Evolutionary conservation across 495 filamentous ascomycete species (phyloP), one percentile per base, ranked within the genome.

Genomic region (Parathielavia hyrcaniae): DNA sequence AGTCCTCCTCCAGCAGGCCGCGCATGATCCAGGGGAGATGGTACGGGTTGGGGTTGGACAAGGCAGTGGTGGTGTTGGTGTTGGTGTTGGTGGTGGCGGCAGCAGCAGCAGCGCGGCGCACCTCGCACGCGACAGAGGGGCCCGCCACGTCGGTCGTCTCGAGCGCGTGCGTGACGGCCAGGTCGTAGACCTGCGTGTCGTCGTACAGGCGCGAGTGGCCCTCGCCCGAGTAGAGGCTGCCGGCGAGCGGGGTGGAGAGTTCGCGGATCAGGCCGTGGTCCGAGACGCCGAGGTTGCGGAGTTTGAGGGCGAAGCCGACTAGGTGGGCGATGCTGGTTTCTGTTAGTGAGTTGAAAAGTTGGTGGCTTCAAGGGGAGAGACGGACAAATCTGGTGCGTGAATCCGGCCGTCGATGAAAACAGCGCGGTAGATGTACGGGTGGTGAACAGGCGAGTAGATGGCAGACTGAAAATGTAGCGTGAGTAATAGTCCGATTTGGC

Each of bases 181-280:
- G 82, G 63, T 87, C 83, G 69, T 97, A 98, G 17, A 96, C 88
- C n/a, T 82, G 81, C 50, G 81, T 78, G 51, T 97, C 93, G 54
- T 97, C 90, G 62, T 98, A 97, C 8, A 98, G 79, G 36, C 90
- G 81, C 14, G 90, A 96, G 70, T 98, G 93, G 8, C 93, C 93
- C 63, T 97, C 93, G 9, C 93, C 92, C 8, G 82, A 80, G 66
- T 96, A 96, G 1, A 98, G 79, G 65, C 88, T 95, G 14, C 93
- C 93, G 1, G 92, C 93, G 10, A 98, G 81, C 13, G 93, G 89
- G 4, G 83, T 75, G 48, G 89, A 95, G 16, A 97, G 79, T 71
- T 98, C 93, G 38, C 91, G 85, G 55, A 98, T 87, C 35, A 98
- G 80, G 9, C 93, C 93, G 66, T 97, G 93, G 61, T 98, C 93